phyloP scores from a whole-genome alignment of 1,139 yeast genomes.

The Nakaseomyces sp. region DNA sequence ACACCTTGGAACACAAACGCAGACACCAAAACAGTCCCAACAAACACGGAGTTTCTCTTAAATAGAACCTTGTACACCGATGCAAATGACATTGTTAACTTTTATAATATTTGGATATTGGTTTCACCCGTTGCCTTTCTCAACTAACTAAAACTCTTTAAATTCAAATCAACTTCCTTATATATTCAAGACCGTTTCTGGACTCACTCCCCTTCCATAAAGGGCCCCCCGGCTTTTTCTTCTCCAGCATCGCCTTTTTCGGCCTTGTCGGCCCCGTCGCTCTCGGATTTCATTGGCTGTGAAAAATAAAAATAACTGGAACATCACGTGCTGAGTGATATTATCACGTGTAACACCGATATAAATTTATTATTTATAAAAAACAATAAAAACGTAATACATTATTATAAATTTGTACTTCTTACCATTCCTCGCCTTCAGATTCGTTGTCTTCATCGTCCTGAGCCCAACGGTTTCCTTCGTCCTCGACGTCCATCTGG shows the following conservation, averaged over 20 bases:
- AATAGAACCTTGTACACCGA: slow-evolving; percentile 60
- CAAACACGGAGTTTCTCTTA: slow-evolving; percentile 90
- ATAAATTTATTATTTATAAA: not conserved
- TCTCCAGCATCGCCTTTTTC: not conserved
- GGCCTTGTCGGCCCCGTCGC: slow-evolving; percentile 1
- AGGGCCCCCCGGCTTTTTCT: no score
- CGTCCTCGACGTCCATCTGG: slow-evolving; percentile 5
- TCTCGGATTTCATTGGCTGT: slow-evolving; percentile 1
- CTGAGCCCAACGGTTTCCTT: not conserved
- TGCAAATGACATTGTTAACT: slow-evolving; percentile 35
- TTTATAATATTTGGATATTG: no score
- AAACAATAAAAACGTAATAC: not conserved
- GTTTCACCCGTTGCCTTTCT: no score
- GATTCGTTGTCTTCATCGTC: slow-evolving; percentile 1
- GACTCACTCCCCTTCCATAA: no score
- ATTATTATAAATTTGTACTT: no score
- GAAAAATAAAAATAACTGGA: no score
- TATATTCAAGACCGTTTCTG: not conserved
- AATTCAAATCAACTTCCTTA: no score
- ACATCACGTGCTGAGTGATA: no score
- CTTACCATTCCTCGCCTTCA: slow-evolving; percentile 1
- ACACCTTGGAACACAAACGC: slow-evolving; percentile 86
- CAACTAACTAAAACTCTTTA: no score
- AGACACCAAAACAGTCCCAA: slow-evolving; percentile 74
- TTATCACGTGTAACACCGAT: not conserved